These are phyloP conservation scores for Setaria italica DNA, from an alignment of 202 grass and related monocot species.

Conservation along the genomic window DNA sequence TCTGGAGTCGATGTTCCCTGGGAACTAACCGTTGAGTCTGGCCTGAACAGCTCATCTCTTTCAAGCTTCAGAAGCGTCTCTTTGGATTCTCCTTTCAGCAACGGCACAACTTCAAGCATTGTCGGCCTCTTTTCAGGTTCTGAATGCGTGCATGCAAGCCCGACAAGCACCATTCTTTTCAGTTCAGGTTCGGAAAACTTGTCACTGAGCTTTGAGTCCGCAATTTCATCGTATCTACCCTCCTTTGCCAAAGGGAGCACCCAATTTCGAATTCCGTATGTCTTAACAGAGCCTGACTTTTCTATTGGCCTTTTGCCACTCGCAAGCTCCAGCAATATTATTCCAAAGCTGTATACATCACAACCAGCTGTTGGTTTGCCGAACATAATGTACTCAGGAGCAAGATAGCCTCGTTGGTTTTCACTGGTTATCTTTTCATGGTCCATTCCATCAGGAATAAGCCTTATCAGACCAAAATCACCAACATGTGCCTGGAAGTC, in stretches of 20 bases:
- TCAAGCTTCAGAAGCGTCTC: slow-evolving; percentile 64
- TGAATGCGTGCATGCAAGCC: slow-evolving; percentile 67
- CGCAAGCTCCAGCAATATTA: slow-evolving; percentile 69
- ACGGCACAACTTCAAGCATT: slow-evolving; percentile 65
- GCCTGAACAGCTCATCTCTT: slow-evolving; percentile 61
- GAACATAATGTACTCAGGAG: slow-evolving; percentile 76
- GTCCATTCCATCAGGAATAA: slow-evolving; percentile 61
- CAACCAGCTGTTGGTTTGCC: slow-evolving; percentile 66
- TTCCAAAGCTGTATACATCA: slow-evolving; percentile 85
- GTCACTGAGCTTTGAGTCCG: slow-evolving; percentile 70
- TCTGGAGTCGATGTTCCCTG: slow-evolving; percentile 55
- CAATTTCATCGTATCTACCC: slow-evolving; percentile 73
- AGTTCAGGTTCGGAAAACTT: slow-evolving; percentile 74
- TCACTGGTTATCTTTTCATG: slow-evolving; percentile 64
- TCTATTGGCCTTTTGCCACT: slow-evolving; percentile 74
- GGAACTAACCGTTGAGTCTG: slow-evolving; percentile 51
- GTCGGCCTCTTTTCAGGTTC: slow-evolving; percentile 69
- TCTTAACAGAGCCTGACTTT: slow-evolving; percentile 48
- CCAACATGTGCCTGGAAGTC: slow-evolving; percentile 65
- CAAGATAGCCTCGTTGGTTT: slow-evolving; percentile 71
- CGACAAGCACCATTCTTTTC: slow-evolving; percentile 73
- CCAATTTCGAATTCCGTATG: slow-evolving; percentile 66
- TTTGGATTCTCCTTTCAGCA: slow-evolving; percentile 75
- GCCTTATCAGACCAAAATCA: slow-evolving; percentile 76
- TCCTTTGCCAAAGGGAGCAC: slow-evolving; percentile 68